Percentiles rank a stretch among this genome's conserved stretches.
phyloP scores from a whole-genome alignment of 306 rosid genomes.

The Cucumis melo region DNA sequence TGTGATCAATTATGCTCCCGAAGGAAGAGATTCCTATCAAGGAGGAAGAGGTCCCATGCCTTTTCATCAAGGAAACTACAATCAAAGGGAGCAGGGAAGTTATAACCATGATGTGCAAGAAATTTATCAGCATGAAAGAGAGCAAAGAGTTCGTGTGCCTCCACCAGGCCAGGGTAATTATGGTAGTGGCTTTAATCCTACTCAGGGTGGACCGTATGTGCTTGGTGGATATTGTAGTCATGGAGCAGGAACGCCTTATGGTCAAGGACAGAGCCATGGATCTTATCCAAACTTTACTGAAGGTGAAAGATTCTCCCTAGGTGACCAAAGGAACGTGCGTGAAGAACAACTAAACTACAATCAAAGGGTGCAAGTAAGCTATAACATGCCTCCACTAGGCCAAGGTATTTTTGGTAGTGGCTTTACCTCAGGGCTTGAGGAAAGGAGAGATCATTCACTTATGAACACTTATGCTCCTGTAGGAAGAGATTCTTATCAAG shows the following conservation, averaged over 20 bases:
- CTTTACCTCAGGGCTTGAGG: too few species aligned
- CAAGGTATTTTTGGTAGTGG: too few species aligned
- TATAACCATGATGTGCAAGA: too few species aligned
- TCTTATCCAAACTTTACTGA: conserved; percentile 12
- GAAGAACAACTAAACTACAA: conserved; percentile 20
- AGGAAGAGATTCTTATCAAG: too few species aligned
- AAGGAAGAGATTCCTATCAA: conserved; percentile 9
- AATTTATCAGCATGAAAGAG: too few species aligned
- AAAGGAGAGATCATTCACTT: too few species aligned
- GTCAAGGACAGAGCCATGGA: conserved; percentile 16
- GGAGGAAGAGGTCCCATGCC: not conserved
- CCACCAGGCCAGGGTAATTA: conserved; percentile 36
- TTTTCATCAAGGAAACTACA: too few species aligned
- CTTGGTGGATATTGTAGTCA: conserved; percentile 20
- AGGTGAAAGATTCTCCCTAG: conserved; percentile 15
- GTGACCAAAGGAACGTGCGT: conserved; percentile 13
- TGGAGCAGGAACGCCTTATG: conserved; percentile 12
- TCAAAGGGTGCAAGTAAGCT: too few species aligned
- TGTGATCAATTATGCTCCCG: not conserved
- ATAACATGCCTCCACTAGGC: too few species aligned
- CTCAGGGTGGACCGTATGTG: conserved; percentile 16
- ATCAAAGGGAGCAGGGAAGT: too few species aligned
- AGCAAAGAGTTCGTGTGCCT: conserved; percentile 24
- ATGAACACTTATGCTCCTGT: too few species aligned
- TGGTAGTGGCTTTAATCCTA: conserved; percentile 13